phyloP scores from a whole-genome alignment of 352 stramenopile species.

The Phytophthora brassicae region DNA sequence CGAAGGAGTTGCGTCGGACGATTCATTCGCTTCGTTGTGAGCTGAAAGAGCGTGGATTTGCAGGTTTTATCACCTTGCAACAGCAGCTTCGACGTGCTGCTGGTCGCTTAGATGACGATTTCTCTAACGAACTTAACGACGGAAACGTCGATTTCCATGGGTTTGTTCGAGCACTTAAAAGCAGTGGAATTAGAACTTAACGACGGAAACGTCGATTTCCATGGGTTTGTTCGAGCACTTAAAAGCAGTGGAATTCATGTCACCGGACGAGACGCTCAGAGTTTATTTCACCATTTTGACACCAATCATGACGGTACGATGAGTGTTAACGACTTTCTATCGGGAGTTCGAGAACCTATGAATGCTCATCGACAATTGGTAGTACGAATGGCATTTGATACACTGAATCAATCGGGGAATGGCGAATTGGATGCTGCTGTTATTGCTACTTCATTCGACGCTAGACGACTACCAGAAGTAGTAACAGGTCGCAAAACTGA shows the following conservation, averaged over 20 bases:
- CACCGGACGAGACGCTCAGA: constrained; percentile 50
- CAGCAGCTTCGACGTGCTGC: constrained; percentile 70
- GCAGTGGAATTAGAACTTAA: too few species aligned
- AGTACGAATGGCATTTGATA: constrained; percentile 86
- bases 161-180: constrained; percentile 74
- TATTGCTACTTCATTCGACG: constrained; percentile 81
- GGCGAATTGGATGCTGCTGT: constrained; percentile 72
- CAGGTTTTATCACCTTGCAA: constrained; percentile 76
- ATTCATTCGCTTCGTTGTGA: constrained; percentile 49
- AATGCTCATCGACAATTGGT: constrained; percentile 71
- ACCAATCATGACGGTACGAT: constrained; percentile 81
- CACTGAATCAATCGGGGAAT: constrained; percentile 79
- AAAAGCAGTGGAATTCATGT: constrained; percentile 57
- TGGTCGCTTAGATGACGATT: constrained; percentile 21
- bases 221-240: constrained; percentile 80
- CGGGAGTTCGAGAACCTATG: constrained; percentile 82
- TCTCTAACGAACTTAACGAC: constrained; percentile 65
- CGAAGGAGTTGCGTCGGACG: constrained; percentile 63
- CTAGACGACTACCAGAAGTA: constrained; percentile 83
- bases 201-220: constrained; percentile 63
- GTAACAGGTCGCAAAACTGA: constrained; percentile 72
- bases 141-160: constrained; percentile 67
- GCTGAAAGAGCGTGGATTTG: constrained; percentile 65
- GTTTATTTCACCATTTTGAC: constrained; percentile 87
- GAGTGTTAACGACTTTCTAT: constrained; percentile 85